Percentiles rank a stretch among this genome's conserved stretches.
phyloP scores from a whole-genome alignment of 1,139 yeast genomes.

The Suhomyces terraborum region DNA sequence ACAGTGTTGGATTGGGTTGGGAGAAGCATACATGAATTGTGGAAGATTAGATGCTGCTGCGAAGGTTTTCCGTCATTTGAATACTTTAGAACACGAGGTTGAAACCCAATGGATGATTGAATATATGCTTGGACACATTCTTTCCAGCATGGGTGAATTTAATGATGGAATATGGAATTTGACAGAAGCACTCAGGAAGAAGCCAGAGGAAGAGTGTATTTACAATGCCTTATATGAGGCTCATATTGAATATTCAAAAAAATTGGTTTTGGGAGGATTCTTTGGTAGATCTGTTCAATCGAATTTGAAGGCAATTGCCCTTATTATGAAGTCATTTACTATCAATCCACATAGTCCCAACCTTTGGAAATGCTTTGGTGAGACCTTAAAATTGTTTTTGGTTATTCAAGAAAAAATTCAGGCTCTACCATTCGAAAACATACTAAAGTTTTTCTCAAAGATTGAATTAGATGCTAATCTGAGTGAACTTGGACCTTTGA shows the following conservation, averaged over 20 bases:
- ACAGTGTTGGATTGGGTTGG: constrained; percentile 90
- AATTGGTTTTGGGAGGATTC: constrained; percentile 60
- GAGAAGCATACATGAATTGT: constrained; percentile 85
- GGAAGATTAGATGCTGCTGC: constrained; percentile 87
- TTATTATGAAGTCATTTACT: constrained; percentile 45
- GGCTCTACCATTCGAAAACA: constrained; percentile 44
- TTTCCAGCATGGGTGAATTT: constrained; percentile 45
- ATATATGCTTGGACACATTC: constrained; percentile 68
- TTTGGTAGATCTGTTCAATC: constrained; percentile 56
- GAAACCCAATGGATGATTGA: constrained; percentile 53
- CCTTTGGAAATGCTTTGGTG: constrained; percentile 58
- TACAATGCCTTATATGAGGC: constrained; percentile 60
- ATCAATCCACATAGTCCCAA: constrained; percentile 43
- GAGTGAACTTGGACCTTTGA: constrained; percentile 10
- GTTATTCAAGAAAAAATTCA: constrained; percentile 45
- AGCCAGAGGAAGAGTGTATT: constrained; percentile 59
- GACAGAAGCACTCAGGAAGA: constrained; percentile 40
- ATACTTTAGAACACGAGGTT: constrained; percentile 40
- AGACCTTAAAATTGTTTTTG: constrained; percentile 49
- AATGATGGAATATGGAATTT: constrained; percentile 36
- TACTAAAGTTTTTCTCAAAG: constrained; percentile 35
- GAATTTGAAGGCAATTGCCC: constrained; percentile 48
- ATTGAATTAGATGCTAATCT: constrained; percentile 13
- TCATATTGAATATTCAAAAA: constrained; percentile 53
- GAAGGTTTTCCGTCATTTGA: constrained; percentile 74